Conservation (phyloP, 75 land plant genomes). For the Picea sitchensis region DNA sequence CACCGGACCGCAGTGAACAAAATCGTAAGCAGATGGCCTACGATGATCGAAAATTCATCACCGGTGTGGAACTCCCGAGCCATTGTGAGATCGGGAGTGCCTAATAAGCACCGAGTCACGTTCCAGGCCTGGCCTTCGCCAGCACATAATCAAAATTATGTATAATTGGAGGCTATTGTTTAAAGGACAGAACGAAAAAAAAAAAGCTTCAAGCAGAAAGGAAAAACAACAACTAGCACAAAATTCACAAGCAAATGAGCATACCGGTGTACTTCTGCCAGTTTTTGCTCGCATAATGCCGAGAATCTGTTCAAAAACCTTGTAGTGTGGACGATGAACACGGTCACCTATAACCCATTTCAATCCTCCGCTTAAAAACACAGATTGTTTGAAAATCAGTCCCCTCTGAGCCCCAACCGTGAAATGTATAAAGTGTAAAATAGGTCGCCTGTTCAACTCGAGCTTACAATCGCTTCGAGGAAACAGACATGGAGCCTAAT, state of each 20-base stretch:
- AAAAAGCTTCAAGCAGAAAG: background rate
- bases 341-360: conserved; percentile 5
- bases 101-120: no score
- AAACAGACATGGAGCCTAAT: background rate
- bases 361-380: conserved; percentile 4
- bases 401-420: background rate
- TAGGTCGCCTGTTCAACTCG: background rate
- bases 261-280: conserved; percentile 11
- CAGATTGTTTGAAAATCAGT: background rate
- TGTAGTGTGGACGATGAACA: background rate
- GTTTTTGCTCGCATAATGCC: conserved; percentile 6
- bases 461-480: background rate
- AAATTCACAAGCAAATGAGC: background rate
- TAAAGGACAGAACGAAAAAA: background rate
- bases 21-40: no score
- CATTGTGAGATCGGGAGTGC: no score
- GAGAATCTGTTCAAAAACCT: conserved; percentile 7
- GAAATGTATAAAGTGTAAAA: background rate
- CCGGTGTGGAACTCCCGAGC: no score
- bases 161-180: no score
- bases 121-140: no score
- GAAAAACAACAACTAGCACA: background rate
- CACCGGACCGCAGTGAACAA: no score
- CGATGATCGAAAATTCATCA: no score
- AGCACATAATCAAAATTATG: no score